These are phyloP conservation scores for Candida tibetensis DNA, from an alignment of 805 yeast species.

Conservation along the genomic window DNA sequence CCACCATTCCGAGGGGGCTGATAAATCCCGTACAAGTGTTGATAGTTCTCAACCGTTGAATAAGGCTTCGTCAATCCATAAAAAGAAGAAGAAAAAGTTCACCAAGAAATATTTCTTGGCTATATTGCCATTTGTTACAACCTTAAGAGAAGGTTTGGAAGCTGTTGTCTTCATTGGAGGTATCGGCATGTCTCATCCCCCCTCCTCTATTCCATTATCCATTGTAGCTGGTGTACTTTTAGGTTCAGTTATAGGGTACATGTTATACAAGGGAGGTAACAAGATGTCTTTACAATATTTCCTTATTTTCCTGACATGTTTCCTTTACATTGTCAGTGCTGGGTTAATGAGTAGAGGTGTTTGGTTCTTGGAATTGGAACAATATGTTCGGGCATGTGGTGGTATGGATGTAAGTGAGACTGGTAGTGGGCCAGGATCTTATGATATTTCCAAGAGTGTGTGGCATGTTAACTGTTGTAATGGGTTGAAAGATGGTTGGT, in stretches of 20 bases:
- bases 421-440: conserved; percentile 46
- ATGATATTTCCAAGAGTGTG: conserved; percentile 37
- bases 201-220: conserved; percentile 33
- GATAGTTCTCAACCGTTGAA: conserved; percentile 13
- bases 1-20: conserved; percentile 5
- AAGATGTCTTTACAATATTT: conserved; percentile 42
- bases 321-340: conserved; percentile 43
- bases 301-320: conserved; percentile 37
- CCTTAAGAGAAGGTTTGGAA: conserved; percentile 31
- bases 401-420: conserved; percentile 44
- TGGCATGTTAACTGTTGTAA: conserved; percentile 50
- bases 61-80: not conserved
- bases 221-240: conserved; percentile 25
- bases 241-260: conserved; percentile 33
- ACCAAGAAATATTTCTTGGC: conserved; percentile 23
- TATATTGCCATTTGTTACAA: conserved; percentile 26
- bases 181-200: conserved; percentile 37
- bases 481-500: conserved; percentile 43
- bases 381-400: conserved; percentile 36
- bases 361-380: conserved; percentile 43
- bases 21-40: conserved; percentile 8
- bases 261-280: conserved; percentile 41
- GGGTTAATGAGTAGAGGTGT: conserved; percentile 45
- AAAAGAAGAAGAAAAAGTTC: conserved; percentile 7
- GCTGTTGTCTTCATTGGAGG: conserved; percentile 45